Percentiles rank a stretch among this genome's conserved stretches.
phyloP scores from a whole-genome alignment of 2,329 filamentous ascomycete species.

The Alternaria ventricosa region DNA sequence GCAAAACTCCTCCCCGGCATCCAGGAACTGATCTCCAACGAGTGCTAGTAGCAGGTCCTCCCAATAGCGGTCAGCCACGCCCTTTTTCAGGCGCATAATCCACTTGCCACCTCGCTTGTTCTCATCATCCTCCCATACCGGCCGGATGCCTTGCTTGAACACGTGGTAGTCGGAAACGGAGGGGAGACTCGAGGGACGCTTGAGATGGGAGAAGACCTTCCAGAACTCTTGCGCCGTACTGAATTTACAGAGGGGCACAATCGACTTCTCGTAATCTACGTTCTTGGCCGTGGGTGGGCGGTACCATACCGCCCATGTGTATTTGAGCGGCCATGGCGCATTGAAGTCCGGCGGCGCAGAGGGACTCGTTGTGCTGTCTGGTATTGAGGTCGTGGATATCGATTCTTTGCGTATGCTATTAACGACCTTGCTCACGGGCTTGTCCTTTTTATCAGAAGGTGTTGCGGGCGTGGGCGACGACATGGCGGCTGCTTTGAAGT shows the following conservation, averaged over 20 bases:
- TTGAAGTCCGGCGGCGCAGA: conserved; percentile 47
- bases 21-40: conserved; percentile 91
- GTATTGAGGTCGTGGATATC: conserved; percentile 29
- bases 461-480: conserved; percentile 58
- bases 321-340: conserved; percentile 68
- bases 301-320: conserved; percentile 97
- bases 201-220: conserved; percentile 85
- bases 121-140: conserved; percentile 98
- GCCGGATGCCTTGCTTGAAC: conserved; percentile 94
- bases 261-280: conserved; percentile 97
- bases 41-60: conserved; percentile 91
- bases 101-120: conserved; percentile 97
- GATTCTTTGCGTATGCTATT: conserved; percentile 47
- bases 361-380: conserved; percentile 48
- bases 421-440: conserved; percentile 37
- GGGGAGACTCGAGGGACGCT: conserved; percentile 84
- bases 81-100: conserved; percentile 97
- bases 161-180: conserved; percentile 97
- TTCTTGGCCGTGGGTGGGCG: conserved; percentile 95
- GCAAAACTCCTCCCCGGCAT: conserved; percentile 92
- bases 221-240: conserved; percentile 89
- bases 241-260: conserved; percentile 83
- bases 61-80: conserved; percentile 95
- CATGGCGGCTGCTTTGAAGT: conserved; percentile 68
- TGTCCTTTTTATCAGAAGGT: conserved; percentile 66